A percentile compares a stretch with the other conserved stretches of the same genome.
phyloP scores from a whole-genome alignment of 2,329 filamentous ascomycete species.

The Colletotrichum musae region DNA sequence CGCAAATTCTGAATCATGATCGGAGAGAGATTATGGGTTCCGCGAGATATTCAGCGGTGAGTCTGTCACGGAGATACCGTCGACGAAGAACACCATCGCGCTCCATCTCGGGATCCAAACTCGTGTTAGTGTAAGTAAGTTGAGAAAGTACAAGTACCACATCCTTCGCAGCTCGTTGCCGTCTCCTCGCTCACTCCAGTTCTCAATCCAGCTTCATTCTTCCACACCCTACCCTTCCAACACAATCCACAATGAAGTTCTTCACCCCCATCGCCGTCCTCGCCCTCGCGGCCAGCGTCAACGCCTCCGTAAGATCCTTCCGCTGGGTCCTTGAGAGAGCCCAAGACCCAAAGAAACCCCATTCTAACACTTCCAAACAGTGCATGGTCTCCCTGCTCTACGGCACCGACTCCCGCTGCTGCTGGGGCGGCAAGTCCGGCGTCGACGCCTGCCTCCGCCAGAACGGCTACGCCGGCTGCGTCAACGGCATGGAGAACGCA shows the following conservation, averaged over 20 bases:
- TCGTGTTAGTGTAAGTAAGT: too few relatives aligned
- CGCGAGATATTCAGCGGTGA: too few relatives aligned
- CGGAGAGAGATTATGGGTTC: too few relatives aligned
- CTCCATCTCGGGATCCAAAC: too few relatives aligned
- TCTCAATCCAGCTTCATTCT: too few relatives aligned
- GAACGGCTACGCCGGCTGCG: conserved; percentile 17
- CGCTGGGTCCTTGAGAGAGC: not conserved
- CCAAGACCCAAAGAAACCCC: not conserved
- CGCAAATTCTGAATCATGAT: too few relatives aligned
- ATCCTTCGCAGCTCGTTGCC: too few relatives aligned
- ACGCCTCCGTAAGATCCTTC: not conserved
- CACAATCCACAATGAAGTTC: conserved; percentile 21
- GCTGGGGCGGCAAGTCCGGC: conserved; percentile 10
- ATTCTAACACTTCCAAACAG: not conserved
- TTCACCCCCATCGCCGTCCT: conserved; percentile 1
- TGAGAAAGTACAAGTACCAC: too few relatives aligned
- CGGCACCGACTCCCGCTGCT: conserved; percentile 15
- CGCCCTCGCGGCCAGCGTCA: not conserved
- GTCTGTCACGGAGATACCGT: too few relatives aligned
- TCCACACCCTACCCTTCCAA: too few relatives aligned
- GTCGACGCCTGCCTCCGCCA: conserved; percentile 12
- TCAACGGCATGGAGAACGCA: conserved; percentile 5
- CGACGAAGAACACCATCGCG: too few relatives aligned
- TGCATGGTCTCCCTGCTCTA: not conserved
- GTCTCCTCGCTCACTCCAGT: too few relatives aligned